Conservation (phyloP, 768 basidiomycete species). For the Boletus reticuloceps region DNA sequence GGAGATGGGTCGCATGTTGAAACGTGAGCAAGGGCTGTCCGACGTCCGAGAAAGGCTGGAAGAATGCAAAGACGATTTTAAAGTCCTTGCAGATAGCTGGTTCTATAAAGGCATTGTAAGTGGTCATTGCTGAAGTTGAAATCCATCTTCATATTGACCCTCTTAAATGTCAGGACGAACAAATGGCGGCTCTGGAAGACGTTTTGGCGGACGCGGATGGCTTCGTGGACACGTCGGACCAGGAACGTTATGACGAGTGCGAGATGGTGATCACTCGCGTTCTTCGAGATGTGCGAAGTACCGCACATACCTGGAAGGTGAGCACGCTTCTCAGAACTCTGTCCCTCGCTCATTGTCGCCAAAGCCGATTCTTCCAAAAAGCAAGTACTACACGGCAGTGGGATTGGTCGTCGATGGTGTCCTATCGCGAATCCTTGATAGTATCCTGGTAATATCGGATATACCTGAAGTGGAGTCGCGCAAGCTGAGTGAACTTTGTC, state of each 20-base stretch:
- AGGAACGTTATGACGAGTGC: slow-evolving; percentile 74
- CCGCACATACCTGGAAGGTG: slow-evolving; percentile 75
- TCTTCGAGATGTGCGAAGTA: slow-evolving; percentile 58
- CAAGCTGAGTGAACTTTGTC: slow-evolving; percentile 77
- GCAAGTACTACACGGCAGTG: slow-evolving; percentile 67
- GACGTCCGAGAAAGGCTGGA: slow-evolving; percentile 45
- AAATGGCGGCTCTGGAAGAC: slow-evolving; percentile 30
- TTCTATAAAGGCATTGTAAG: slow-evolving; percentile 70
- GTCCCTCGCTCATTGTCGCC: not conserved
- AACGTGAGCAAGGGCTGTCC: slow-evolving; percentile 27
- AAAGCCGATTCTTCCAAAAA: slow-evolving; percentile 67
- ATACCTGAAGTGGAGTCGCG: slow-evolving; percentile 89
- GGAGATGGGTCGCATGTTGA: slow-evolving; percentile 37
- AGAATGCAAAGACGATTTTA: slow-evolving; percentile 52
- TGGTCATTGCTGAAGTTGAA: slow-evolving; percentile 5
- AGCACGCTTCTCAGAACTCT: slow-evolving; percentile 7
- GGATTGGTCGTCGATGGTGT: slow-evolving; percentile 70
- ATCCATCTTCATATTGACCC: not conserved
- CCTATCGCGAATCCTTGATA: slow-evolving; percentile 63
- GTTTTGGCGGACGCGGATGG: slow-evolving; percentile 56
- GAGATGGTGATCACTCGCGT: slow-evolving; percentile 64
- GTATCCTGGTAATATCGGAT: slow-evolving; percentile 75
- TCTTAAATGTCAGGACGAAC: slow-evolving; percentile 19
- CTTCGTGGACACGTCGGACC: slow-evolving; percentile 66
- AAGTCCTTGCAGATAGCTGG: slow-evolving; percentile 62